A percentile compares a stretch with the other conserved stretches of the same genome.
Evolutionary conservation across 768 basidiomycete species (phyloP).

Genomic region (Tylopilus rubrobrunneus): DNA sequence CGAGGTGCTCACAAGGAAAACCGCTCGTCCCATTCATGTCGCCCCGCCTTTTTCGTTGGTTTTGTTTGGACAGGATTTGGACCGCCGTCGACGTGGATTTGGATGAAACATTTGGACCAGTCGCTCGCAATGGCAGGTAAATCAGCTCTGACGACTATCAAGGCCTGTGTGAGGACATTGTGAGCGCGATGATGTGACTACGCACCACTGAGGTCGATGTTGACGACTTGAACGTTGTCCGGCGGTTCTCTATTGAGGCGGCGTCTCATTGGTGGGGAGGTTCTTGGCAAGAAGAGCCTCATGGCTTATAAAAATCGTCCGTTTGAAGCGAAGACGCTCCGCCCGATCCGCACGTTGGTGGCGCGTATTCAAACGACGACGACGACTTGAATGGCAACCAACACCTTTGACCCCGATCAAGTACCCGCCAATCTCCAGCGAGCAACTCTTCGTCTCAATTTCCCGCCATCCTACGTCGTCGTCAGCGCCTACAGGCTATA

Average conservation of each 20-base stretch:
- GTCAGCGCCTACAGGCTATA: conserved; percentile 82
- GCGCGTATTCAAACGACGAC: too few relatives aligned
- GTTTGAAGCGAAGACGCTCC: too few relatives aligned
- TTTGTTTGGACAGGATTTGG: conserved; percentile 10
- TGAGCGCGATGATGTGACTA: not conserved
- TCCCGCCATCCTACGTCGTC: conserved; percentile 79
- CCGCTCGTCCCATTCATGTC: conserved; percentile 21
- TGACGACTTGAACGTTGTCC: conserved; percentile 22
- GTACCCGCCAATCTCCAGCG: conserved; percentile 46
- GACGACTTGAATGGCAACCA: too few relatives aligned
- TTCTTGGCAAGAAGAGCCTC: not conserved
- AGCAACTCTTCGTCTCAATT: conserved; percentile 61
- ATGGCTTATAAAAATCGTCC: not conserved
- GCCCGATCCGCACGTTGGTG: too few relatives aligned
- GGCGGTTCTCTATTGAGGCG: not conserved
- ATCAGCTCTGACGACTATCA: conserved; percentile 25
- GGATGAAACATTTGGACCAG: conserved; percentile 25
- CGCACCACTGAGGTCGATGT: conserved; percentile 19
- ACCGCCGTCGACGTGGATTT: conserved; percentile 18
- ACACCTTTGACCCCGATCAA: conserved; percentile 12
- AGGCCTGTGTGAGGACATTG: not conserved
- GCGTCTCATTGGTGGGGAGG: not conserved
- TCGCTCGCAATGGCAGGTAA: conserved; percentile 15
- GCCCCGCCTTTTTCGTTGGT: conserved; percentile 15
- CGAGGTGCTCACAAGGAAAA: conserved; percentile 17